Percentiles rank a stretch among this genome's conserved stretches.
Evolutionary conservation across 1,284 basidiomycete genomes (phyloP).

Genomic region (Pterulicium gracile): DNA sequence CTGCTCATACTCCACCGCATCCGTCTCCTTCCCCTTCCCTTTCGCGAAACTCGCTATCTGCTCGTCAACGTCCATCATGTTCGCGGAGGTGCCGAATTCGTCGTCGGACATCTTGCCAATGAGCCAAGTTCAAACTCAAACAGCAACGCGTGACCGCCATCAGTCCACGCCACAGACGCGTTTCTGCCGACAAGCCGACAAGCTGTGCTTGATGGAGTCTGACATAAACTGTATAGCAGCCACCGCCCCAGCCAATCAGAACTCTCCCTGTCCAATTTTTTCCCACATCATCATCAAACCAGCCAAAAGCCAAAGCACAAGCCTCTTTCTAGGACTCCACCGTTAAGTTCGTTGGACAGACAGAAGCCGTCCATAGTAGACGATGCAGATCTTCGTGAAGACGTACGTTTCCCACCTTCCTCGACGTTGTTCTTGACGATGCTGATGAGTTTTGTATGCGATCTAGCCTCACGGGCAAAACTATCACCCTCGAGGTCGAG

Average conservation of each 20-base stretch:
- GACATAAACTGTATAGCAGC: too few relatives aligned
- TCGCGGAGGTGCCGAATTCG: constrained; percentile 29
- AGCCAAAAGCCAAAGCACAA: constrained; percentile 28
- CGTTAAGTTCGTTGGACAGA: constrained; percentile 78
- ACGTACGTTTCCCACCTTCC: constrained; percentile 45
- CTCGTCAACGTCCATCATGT: constrained; percentile 38
- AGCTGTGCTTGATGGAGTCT: too few relatives aligned
- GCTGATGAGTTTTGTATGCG: constrained; percentile 10
- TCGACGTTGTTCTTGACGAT: constrained; percentile 1
- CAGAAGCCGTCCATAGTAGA: constrained; percentile 37
- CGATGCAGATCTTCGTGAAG: constrained; percentile 94
- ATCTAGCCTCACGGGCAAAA: constrained; percentile 92
- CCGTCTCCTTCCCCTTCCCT: constrained; percentile 57
- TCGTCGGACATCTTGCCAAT: constrained; percentile 24
- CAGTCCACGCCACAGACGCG: background rate
- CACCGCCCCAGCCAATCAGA: background rate
- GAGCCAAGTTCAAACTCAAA: constrained; percentile 2
- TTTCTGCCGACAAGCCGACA: background rate
- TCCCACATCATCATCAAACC: constrained; percentile 3
- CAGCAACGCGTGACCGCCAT: background rate
- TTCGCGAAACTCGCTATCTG: constrained; percentile 26
- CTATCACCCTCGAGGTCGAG: constrained; percentile 96
- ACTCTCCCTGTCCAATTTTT: background rate
- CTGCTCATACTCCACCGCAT: constrained; percentile 40
- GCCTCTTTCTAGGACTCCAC: constrained; percentile 83